Percentiles rank a stretch among this genome's conserved stretches.
phyloP scores from a whole-genome alignment of 805 yeast species.

The Saccharomycopsis sp. region DNA sequence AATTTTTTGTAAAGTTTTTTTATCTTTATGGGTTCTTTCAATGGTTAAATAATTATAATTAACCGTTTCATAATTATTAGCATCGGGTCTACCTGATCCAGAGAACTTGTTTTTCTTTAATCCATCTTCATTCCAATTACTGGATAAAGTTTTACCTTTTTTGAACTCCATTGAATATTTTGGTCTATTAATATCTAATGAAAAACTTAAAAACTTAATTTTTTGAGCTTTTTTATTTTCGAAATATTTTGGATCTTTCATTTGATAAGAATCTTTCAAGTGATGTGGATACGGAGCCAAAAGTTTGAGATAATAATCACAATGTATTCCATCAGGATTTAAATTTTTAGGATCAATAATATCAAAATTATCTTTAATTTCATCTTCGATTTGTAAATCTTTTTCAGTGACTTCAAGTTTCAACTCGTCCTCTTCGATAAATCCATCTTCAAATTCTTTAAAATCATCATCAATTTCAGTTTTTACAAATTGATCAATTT shows the following conservation, averaged over 20 bases:
- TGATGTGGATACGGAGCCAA: slow-evolving; percentile 92
- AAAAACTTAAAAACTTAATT: slow-evolving; percentile 66
- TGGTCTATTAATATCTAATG: slow-evolving; percentile 67
- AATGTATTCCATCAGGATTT: slow-evolving; percentile 17
- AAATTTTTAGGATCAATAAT: slow-evolving; percentile 8
- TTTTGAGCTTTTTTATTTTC: slow-evolving; percentile 44
- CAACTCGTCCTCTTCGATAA: slow-evolving; percentile 25
- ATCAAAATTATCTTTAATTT: slow-evolving; percentile 21
- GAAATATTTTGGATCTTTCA: slow-evolving; percentile 60
- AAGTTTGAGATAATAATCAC: slow-evolving; percentile 47
- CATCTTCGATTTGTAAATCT: slow-evolving; percentile 40
- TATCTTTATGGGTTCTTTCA: slow-evolving; percentile 43
- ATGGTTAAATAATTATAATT: slow-evolving; percentile 66
- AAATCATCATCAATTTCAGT: slow-evolving; percentile 9
- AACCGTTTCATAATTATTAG: slow-evolving; percentile 60
- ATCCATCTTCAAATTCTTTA: slow-evolving; percentile 20
- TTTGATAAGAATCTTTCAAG: slow-evolving; percentile 74
- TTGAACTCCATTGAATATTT: slow-evolving; percentile 72
- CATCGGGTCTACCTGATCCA: slow-evolving; percentile 74
- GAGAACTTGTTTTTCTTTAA: slow-evolving; percentile 39
- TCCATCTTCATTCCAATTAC: slow-evolving; percentile 55
- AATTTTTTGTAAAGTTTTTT: slow-evolving; percentile 30
- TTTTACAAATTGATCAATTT: slow-evolving; percentile 9
- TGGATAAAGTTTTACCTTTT: slow-evolving; percentile 64
- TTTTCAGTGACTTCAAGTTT: slow-evolving; percentile 33